phyloP scores from a whole-genome alignment of 129 eudicot species.

The Oenanthe sinensis region DNA sequence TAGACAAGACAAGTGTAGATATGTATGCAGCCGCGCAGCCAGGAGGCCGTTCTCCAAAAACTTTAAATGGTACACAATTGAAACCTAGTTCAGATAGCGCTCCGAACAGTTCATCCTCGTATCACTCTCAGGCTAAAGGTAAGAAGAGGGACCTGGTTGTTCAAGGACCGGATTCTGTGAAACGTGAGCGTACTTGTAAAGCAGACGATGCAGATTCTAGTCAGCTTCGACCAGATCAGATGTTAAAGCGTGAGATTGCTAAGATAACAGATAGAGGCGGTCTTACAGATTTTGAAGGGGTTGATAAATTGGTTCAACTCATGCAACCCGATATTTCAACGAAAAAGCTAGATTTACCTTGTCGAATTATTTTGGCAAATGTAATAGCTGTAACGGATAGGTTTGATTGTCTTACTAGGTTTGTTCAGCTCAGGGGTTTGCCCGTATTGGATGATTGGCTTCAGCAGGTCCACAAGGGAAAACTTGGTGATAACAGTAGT shows the following conservation, averaged over 20 bases:
- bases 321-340: conserved; percentile 45
- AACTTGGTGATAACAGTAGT: conserved; percentile 54
- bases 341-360: conserved; percentile 37
- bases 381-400: conserved; percentile 68
- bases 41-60: conserved; percentile 82
- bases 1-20: conserved; percentile 43
- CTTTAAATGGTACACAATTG: conserved; percentile 47
- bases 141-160: conserved; percentile 29
- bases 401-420: conserved; percentile 46
- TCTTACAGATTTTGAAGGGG: conserved; percentile 41
- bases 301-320: conserved; percentile 45
- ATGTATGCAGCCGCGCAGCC: conserved; percentile 67
- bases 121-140: conserved; percentile 58
- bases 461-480: conserved; percentile 79
- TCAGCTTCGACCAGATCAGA: conserved; percentile 42
- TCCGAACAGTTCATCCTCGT: conserved; percentile 49
- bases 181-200: too few relatives aligned
- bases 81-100: conserved; percentile 57
- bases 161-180: too few relatives aligned
- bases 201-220: conserved; percentile 24
- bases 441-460: conserved; percentile 76
- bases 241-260: conserved; percentile 60
- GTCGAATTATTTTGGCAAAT: conserved; percentile 50
- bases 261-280: conserved; percentile 81
- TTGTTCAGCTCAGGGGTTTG: conserved; percentile 59